phyloP scores from a whole-genome alignment of 129 eudicot genomes.

The Tanacetum coccineum region DNA sequence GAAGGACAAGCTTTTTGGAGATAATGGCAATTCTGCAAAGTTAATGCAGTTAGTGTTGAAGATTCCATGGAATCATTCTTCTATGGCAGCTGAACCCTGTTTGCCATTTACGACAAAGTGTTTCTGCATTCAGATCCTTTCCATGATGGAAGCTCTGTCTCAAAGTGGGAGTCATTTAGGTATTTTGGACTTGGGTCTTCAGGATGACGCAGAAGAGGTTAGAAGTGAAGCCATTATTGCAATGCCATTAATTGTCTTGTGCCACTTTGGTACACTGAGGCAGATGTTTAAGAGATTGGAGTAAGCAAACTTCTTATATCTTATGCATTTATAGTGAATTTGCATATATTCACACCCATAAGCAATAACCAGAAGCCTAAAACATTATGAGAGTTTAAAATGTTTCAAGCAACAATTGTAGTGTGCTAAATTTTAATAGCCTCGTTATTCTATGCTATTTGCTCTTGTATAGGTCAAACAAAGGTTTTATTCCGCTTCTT shows the following conservation, averaged over 20 bases:
- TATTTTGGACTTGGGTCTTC: conserved; percentile 71
- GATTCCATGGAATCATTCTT: conserved; percentile 69
- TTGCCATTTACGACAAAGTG: conserved; percentile 59
- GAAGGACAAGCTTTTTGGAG: conserved; percentile 48
- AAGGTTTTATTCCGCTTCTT: conserved; percentile 11
- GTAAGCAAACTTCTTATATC: conserved; percentile 50
- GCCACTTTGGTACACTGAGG: conserved; percentile 46
- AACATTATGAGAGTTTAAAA: not conserved
- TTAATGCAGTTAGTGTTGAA: conserved; percentile 47
- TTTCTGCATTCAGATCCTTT: conserved; percentile 58
- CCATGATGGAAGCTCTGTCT: conserved; percentile 40
- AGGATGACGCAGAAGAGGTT: conserved; percentile 70
- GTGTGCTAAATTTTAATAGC: not conserved
- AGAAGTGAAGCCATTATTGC: conserved; percentile 69
- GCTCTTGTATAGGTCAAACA: not conserved
- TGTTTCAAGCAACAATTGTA: conserved; percentile 11
- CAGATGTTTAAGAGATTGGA: conserved; percentile 52
- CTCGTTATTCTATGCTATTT: conserved; percentile 3
- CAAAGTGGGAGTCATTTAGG: conserved; percentile 42
- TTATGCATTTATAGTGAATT: conserved; percentile 3
- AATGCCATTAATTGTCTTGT: conserved; percentile 65
- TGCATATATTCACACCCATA: conserved; percentile 1
- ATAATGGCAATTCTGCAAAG: conserved; percentile 36
- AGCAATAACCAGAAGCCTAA: conserved; percentile 4
- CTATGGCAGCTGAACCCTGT: conserved; percentile 32